Conservation (phyloP, 1,139 yeast species). For the Candida sp. region DNA sequence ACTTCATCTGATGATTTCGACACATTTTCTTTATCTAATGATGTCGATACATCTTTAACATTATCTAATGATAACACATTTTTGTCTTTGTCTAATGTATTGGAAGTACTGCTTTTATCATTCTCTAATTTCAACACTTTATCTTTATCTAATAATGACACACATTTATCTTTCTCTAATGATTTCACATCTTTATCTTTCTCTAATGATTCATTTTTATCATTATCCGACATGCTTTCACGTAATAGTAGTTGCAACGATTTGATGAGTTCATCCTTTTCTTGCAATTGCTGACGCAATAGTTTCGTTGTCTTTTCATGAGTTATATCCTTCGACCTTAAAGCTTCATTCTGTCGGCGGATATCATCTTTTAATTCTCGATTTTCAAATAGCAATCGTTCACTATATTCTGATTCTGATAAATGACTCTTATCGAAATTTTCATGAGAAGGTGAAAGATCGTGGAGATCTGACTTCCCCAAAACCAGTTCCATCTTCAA, state of each 20-base stretch:
- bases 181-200: no score
- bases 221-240: conserved; percentile 2
- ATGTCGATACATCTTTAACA: no score
- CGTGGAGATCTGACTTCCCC: conserved; percentile 6
- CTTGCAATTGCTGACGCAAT: conserved; percentile 1
- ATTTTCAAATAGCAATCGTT: conserved; percentile 34
- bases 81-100: no score
- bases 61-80: no score
- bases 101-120: no score
- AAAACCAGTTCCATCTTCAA: not conserved
- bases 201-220: not conserved
- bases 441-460: conserved; percentile 34
- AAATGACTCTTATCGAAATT: conserved; percentile 29
- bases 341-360: not conserved
- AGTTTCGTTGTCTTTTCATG: not conserved
- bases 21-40: no score
- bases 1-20: no score
- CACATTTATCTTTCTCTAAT: no score
- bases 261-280: conserved; percentile 8
- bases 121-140: no score
- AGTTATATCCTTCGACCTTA: conserved; percentile 2
- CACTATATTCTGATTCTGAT: conserved; percentile 31
- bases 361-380: conserved; percentile 21
- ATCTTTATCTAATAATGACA: no score
- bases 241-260: conserved; percentile 11